These are phyloP conservation scores for Phaeolepiota aurea DNA, from an alignment of 768 basidiomycete species.

Conservation along the genomic window DNA sequence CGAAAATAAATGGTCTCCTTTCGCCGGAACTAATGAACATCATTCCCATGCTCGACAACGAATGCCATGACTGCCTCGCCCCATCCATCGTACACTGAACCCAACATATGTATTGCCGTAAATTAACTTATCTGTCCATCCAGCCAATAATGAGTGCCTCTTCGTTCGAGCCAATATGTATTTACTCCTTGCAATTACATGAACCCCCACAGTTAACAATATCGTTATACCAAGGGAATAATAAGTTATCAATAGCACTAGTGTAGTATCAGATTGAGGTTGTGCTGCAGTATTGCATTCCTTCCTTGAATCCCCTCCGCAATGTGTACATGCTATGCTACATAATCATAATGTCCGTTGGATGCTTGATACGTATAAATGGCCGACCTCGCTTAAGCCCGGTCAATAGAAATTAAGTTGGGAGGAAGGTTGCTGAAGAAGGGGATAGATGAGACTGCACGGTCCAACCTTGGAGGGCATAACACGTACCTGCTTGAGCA, in stretches of 20 bases:
- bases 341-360: neutral
- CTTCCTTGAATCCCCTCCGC: neutral
- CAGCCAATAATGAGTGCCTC: too few relatives aligned
- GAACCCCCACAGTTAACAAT: neutral
- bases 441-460: neutral
- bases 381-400: neutral
- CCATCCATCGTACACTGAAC: too few relatives aligned
- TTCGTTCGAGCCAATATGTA: too few relatives aligned
- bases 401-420: slow-evolving; percentile 40
- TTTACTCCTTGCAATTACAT: neutral
- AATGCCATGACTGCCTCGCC: neutral
- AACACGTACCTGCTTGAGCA: slow-evolving; percentile 55
- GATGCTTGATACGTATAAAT: neutral
- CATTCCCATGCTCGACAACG: neutral
- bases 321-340: neutral
- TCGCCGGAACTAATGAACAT: neutral
- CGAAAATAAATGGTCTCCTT: slow-evolving; percentile 30
- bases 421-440: slow-evolving; percentile 48
- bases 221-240: neutral
- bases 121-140: too few relatives aligned
- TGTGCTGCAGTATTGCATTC: neutral
- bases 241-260: neutral
- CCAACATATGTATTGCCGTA: too few relatives aligned
- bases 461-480: slow-evolving; percentile 1
- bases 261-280: neutral